These are phyloP conservation scores for Trichoderma asperellum DNA, from an alignment of 2,329 filamentous ascomycete genomes.

Conservation along the genomic window DNA sequence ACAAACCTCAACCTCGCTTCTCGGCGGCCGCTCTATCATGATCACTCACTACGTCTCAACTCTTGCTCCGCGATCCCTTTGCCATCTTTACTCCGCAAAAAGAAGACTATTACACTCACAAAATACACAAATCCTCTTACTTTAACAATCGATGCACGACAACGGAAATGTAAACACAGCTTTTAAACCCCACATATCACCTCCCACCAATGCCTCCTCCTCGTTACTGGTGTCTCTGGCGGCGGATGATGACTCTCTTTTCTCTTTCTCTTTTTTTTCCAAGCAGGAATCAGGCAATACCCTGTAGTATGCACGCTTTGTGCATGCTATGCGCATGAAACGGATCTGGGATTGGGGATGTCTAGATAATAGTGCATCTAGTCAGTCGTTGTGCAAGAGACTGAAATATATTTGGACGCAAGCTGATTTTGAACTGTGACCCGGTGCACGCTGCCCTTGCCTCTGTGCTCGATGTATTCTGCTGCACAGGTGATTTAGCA, in stretches of 20 bases:
- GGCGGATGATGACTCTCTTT: constrained; percentile 31
- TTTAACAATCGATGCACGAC: constrained; percentile 23
- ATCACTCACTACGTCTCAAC: constrained; percentile 39
- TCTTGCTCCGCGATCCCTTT: constrained; percentile 35
- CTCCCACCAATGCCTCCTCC: constrained; percentile 25
- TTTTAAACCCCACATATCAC: constrained; percentile 26
- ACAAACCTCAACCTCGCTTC: constrained; percentile 7
- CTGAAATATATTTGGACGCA: constrained; percentile 31
- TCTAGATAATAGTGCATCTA: constrained; percentile 35
- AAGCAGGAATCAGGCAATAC: constrained; percentile 30
- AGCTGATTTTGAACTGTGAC: constrained; percentile 9
- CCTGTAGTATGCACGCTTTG: constrained; percentile 33
- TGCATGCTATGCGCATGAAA: constrained; percentile 24
- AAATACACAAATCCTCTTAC: constrained; percentile 16
- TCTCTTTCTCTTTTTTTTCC: constrained; percentile 27
- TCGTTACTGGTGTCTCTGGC: constrained; percentile 30
- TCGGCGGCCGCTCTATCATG: constrained; percentile 31
- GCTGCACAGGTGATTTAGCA: neutral
- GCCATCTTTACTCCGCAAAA: constrained; percentile 24
- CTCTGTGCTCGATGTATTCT: neutral
- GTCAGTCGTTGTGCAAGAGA: constrained; percentile 34
- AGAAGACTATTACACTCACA: constrained; percentile 4
- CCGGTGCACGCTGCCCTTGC: neutral
- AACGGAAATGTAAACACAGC: constrained; percentile 32
- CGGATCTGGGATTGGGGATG: constrained; percentile 30